Conservation (phyloP, 305 asterid genomes). For the Salvia sclarea region DNA sequence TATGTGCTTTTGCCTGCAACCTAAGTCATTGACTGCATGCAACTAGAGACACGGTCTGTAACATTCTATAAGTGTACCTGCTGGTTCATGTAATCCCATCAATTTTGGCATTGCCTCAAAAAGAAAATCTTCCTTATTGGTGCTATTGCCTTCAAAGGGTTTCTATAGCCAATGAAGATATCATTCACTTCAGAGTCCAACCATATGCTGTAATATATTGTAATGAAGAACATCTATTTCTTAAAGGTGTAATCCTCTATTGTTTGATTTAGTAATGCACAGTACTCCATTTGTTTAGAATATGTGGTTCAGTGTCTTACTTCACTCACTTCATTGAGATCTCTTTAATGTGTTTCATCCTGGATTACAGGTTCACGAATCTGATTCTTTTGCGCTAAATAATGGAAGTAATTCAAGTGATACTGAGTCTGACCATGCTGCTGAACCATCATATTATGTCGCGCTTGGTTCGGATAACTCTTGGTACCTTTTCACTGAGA, state of each 20-base stretch:
- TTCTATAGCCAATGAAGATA: background rate
- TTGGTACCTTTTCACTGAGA: constrained; percentile 98
- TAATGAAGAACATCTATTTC: background rate
- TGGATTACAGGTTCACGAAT: constrained; percentile 59
- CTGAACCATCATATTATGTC: constrained; percentile 73
- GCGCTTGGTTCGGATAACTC: constrained; percentile 99
- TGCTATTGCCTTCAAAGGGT: constrained; percentile 25
- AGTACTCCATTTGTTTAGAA: constrained; percentile 17
- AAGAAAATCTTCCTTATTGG: constrained; percentile 9
- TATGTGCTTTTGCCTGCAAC: constrained; percentile 2
- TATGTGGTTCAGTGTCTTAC: constrained; percentile 26
- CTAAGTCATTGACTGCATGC: constrained; percentile 11
- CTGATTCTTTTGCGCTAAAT: constrained; percentile 61
- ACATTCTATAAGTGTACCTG: constrained; percentile 2
- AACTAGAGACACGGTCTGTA: background rate
- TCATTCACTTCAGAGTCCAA: constrained; percentile 13
- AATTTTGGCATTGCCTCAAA: background rate
- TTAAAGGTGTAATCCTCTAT: background rate
- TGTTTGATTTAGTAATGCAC: constrained; percentile 23
- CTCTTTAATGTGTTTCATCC: constrained; percentile 28
- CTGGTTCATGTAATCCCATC: background rate
- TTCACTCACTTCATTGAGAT: constrained; percentile 27
- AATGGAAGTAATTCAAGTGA: constrained; percentile 42
- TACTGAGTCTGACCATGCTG: constrained; percentile 39
- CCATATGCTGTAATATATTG: constrained; percentile 6